Evolutionary conservation across 805 yeast species (phyloP).

Genomic region (Ogataea wickerhamii): DNA sequence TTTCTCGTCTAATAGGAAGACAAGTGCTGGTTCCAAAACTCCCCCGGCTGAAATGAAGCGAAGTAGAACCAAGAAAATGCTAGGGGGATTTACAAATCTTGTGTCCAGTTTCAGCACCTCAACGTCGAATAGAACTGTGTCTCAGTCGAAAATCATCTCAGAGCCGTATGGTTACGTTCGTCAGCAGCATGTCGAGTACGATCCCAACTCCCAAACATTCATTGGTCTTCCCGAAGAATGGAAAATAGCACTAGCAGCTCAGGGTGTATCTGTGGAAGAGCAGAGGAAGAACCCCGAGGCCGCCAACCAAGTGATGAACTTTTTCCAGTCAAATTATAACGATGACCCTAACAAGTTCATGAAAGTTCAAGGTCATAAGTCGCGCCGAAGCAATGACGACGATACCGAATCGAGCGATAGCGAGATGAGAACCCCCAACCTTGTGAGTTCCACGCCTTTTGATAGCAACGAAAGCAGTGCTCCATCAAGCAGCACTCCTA

Average conservation of each 20-base stretch:
- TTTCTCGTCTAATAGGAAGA: constrained; percentile 13
- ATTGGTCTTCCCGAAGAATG: constrained; percentile 93
- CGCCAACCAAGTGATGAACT: constrained; percentile 41
- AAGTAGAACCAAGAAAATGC: constrained; percentile 49
- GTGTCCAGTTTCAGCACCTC: constrained; percentile 21
- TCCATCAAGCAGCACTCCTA: constrained; percentile 10
- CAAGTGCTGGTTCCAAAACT: constrained; percentile 12
- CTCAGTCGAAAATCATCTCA: constrained; percentile 55
- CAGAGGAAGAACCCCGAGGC: constrained; percentile 92
- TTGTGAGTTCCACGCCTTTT: constrained; percentile 11
- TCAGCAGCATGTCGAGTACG: constrained; percentile 91
- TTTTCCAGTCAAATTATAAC: constrained; percentile 25
- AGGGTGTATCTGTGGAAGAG: constrained; percentile 85
- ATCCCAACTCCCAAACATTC: constrained; percentile 76
- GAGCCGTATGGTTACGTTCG: constrained; percentile 89
- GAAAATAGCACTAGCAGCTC: constrained; percentile 77
- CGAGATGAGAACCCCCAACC: constrained; percentile 18
- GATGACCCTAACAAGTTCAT: constrained; percentile 28
- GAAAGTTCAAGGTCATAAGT: constrained; percentile 24
- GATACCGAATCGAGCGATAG: constrained; percentile 17
- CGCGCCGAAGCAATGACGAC: constrained; percentile 20
- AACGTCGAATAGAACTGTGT: constrained; percentile 10
- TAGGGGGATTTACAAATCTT: constrained; percentile 54
- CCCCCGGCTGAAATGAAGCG: constrained; percentile 21
- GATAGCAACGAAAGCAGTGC: constrained; percentile 10